Percentiles rank a stretch among this genome's conserved stretches.
phyloP scores from a whole-genome alignment of 371 early-diverging fungal species.

The Zychaea mexicana region DNA sequence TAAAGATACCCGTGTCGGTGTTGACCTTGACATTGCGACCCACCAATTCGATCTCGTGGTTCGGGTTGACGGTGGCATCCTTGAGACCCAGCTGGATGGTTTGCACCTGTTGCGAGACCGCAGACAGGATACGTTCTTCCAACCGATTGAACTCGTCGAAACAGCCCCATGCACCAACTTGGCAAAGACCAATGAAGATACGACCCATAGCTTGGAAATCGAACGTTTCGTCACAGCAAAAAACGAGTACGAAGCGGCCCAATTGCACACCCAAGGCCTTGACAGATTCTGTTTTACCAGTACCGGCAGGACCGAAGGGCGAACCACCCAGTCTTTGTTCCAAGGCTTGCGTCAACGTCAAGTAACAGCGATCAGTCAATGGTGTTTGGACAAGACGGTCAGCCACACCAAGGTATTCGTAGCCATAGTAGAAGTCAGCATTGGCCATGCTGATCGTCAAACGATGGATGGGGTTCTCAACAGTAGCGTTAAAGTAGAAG shows the following conservation, averaged over 20 bases:
- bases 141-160: slow-evolving; percentile 99
- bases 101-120: slow-evolving; percentile 98
- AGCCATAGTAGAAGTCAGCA: slow-evolving; percentile 93
- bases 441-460: slow-evolving; percentile 92
- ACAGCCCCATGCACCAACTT: slow-evolving; percentile 99
- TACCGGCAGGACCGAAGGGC: slow-evolving; percentile 98
- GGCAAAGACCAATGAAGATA: slow-evolving; percentile 97
- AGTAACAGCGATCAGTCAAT: slow-evolving; percentile 96
- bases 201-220: slow-evolving; percentile 99
- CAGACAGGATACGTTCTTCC: slow-evolving; percentile 96
- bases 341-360: slow-evolving; percentile 97
- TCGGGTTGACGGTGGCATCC: slow-evolving; percentile 60
- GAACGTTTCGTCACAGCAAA: slow-evolving; percentile 99
- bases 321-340: slow-evolving; percentile 93
- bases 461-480: slow-evolving; percentile 71
- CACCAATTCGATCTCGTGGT: slow-evolving; percentile 90
- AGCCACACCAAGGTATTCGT: slow-evolving; percentile 95
- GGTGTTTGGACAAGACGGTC: slow-evolving; percentile 98
- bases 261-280: slow-evolving; percentile 96
- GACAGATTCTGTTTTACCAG: slow-evolving; percentile 99
- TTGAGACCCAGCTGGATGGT: slow-evolving; percentile 95
- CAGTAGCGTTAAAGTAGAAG: slow-evolving; percentile 79
- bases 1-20: slow-evolving; percentile 94
- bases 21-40: slow-evolving; percentile 87
- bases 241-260: slow-evolving; percentile 97